Base-by-base conservation (phyloP, 202 grass and related monocot species). In the Alloteropsis angusta region DNA sequence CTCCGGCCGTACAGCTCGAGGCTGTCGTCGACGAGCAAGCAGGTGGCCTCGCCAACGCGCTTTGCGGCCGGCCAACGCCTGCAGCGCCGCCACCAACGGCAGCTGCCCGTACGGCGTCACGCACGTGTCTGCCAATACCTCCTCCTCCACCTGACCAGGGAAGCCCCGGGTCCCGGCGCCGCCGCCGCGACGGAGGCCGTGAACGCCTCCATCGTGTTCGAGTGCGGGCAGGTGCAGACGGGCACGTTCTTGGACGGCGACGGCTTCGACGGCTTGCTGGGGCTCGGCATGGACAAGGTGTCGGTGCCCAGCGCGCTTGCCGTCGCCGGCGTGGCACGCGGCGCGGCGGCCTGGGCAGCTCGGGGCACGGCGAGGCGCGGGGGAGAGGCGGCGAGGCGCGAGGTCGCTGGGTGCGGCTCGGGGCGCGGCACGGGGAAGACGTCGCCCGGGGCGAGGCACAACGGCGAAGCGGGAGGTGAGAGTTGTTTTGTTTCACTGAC, bases 141-240 rank as follows among this genome's bases (percentile, higher is more conserved):
- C 93, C 58, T 87, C 95, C 38, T 98, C 19, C 84, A 98, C 87
- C 74, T 98, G 42, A 46, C 55, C 52, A 66, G 74, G 12, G 68
- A 87, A 65, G 59, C 11, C 3, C 26, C 21, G 5, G 68, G 19
- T 13, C 10, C 42, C 59, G 70, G 0, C 10, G 19, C 36, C 4
- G n/a, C 35, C 32, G 32, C 36, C 4, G n/a, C 35, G 25, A 28
- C 28, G 5, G 52, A 62, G 26, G 46, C 58, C 39, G 21, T 92
- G 41, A 0, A 60, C 28, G 80, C 89, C 9, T 42, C 75, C 7
- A 32, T 98, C 70, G 80, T 98, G 9, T 76, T 98, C 56, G 95
- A 92, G 81, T 93, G 91, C 49, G 91, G 88, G n/a, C 82, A 91
- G 85, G 65, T 68, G 36, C 91, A 93, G 82, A 93, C 91, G 4